These are phyloP conservation scores for Boletus mariae DNA, from an alignment of 1,284 basidiomycete genomes.

Conservation along the genomic window DNA sequence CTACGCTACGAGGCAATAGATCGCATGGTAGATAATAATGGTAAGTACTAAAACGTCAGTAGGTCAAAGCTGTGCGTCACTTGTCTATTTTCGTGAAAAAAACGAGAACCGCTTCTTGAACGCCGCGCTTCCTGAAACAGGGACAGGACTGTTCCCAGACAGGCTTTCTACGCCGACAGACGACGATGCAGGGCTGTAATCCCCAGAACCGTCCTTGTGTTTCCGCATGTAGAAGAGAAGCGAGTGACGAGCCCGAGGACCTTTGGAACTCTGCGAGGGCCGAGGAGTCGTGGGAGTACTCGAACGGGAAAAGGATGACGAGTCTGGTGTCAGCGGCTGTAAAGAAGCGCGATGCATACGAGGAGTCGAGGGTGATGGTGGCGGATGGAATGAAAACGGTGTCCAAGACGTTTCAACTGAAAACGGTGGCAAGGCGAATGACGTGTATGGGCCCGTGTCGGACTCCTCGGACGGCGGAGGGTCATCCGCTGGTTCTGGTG, in stretches of 20 bases:
- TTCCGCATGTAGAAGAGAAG: constrained; percentile 34
- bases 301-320: constrained; percentile 31
- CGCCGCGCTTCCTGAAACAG: constrained; percentile 5
- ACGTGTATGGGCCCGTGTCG: constrained; percentile 32
- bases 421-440: constrained; percentile 30
- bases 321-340: constrained; percentile 30
- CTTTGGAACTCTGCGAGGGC: constrained; percentile 25
- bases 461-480: constrained; percentile 31
- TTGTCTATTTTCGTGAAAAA: constrained; percentile 31
- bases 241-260: constrained; percentile 26
- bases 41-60: constrained; percentile 7
- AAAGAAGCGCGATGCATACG: constrained; percentile 25
- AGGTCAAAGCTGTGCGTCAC: constrained; percentile 12
- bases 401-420: constrained; percentile 22
- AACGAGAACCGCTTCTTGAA: constrained; percentile 30
- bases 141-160: constrained; percentile 7
- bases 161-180: constrained; percentile 22
- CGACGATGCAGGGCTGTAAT: constrained; percentile 28
- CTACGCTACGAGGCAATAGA: constrained; percentile 15
- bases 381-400: constrained; percentile 18
- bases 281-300: constrained; percentile 31
- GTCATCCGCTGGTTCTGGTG: constrained; percentile 14
- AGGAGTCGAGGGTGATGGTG: constrained; percentile 21
- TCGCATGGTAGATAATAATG: constrained; percentile 15
- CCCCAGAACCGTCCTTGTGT: constrained; percentile 16